A percentile compares a stretch with the other conserved stretches of the same genome.
These are phyloP conservation scores for Aspergillus thermomutatus DNA, from an alignment of 2,329 filamentous ascomycete genomes.

Conservation along the genomic window DNA sequence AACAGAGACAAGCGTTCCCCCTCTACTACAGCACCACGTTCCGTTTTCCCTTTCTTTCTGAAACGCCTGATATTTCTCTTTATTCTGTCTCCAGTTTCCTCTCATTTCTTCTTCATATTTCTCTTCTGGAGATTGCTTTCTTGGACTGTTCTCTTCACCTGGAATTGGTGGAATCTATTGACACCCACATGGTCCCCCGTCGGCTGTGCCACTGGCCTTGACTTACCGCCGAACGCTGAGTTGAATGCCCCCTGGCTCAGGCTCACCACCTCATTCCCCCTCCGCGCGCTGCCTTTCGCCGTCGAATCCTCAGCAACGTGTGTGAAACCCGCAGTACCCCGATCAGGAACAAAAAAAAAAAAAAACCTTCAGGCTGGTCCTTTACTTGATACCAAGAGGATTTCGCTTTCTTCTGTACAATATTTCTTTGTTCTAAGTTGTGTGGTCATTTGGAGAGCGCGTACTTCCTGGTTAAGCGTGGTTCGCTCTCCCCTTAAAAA, in stretches of 20 bases:
- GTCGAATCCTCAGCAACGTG: background rate
- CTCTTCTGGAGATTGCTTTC: background rate
- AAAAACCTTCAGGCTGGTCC: conserved; percentile 17
- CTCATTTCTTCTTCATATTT: conserved; percentile 1
- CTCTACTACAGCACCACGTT: background rate
- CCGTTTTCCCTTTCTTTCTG: background rate
- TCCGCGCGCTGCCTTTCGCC: conserved; percentile 3
- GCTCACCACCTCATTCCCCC: conserved; percentile 8
- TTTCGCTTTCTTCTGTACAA: conserved; percentile 2
- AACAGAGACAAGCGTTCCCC: background rate
- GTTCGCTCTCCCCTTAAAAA: conserved; percentile 22
- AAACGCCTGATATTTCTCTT: conserved; percentile 1
- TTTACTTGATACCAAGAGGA: conserved; percentile 10
- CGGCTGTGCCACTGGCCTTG: background rate
- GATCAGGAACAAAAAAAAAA: background rate
- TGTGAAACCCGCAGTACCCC: background rate
- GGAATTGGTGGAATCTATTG: background rate
- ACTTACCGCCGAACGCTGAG: background rate
- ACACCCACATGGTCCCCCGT: background rate
- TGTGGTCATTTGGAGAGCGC: conserved; percentile 18
- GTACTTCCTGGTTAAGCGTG: conserved; percentile 19
- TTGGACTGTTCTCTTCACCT: background rate
- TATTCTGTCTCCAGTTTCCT: background rate
- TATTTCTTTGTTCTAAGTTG: conserved; percentile 6
- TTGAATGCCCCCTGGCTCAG: conserved; percentile 1